Base-by-base conservation (phyloP, 768 basidiomycete species). In the Trametes coccinea region DNA sequence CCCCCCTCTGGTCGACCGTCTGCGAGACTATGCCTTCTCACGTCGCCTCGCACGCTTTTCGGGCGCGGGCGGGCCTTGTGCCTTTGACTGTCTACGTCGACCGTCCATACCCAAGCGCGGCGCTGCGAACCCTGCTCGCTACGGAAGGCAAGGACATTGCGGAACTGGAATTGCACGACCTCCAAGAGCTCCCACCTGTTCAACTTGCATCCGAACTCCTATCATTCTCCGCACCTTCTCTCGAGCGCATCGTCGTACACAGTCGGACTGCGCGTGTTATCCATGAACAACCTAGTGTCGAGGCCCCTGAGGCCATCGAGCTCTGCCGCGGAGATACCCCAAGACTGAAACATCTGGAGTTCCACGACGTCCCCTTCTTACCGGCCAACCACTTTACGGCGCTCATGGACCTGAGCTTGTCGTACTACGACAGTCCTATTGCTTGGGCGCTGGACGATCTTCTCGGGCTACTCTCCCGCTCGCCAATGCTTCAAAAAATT, bases 1-100 rank as follows among this genome's bases (percentile, higher is more conserved):
- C 66, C 9, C 47, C 51, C 2, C 56, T 67, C 2, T 67, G 66
- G 66, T 58, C 61, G 13, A 61, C 61, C 14, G 31, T 67, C 8
- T 59, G 47, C 47, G 62, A 63, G 16, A 59, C 53, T 6, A 3
- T 40, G 1, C 5, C 16, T 5, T 11, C 46, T 9, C 31, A 45
- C 41, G 16, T 11, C 14, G 57, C 57, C 2, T 44, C 53, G 2
- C 13, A 34, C 4, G 17, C 40, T 31, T 14, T 63, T 8, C 53
- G 53, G 14, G 27, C 41, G 10, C 62, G 62, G 16, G 62, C 62
- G 5, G 9, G 53, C 22, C 47, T 46, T 1, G 27, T 56, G 2
- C 57, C 62, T 3, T 53, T 63, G 22, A 39, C 37, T 0, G 29
- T 63, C 5, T 51, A 55, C 41, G 34, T 58, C 31, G 53, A 63